These are phyloP conservation scores for Taiozyma sp. DNA, from an alignment of 1,139 yeast species.

Conservation along the genomic window DNA sequence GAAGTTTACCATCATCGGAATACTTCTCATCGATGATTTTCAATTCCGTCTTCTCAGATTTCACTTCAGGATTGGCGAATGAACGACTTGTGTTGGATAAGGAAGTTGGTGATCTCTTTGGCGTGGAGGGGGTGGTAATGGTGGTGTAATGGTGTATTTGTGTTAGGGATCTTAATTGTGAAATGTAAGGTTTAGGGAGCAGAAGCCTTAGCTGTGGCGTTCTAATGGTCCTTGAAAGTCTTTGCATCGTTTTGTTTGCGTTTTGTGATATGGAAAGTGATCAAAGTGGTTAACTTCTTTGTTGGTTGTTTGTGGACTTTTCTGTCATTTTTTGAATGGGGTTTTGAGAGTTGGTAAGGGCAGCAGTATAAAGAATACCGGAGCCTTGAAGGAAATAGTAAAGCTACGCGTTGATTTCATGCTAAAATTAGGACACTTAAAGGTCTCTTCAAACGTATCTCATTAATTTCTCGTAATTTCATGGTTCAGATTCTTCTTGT, in stretches of 20 bases:
- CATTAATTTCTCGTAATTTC: background rate
- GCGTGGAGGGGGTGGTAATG: background rate
- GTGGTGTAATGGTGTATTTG: background rate
- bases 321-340: background rate
- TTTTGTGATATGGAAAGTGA: background rate
- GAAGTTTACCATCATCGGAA: slow-evolving; percentile 21
- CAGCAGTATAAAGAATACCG: background rate
- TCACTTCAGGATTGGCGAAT: slow-evolving; percentile 6
- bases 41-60: slow-evolving; percentile 5
- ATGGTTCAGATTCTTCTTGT: background rate
- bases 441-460: background rate
- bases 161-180: background rate
- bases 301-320: background rate
- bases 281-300: background rate
- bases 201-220: background rate
- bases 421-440: background rate
- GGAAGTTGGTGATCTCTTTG: slow-evolving; percentile 5
- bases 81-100: slow-evolving; percentile 7
- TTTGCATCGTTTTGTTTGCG: background rate
- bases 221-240: background rate
- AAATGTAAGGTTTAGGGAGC: background rate
- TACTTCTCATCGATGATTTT: slow-evolving; percentile 21
- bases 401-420: background rate
- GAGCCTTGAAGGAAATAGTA: background rate
- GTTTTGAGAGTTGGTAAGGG: background rate